phyloP scores from a whole-genome alignment of 345 rosid species.

The Balakata baccata region DNA sequence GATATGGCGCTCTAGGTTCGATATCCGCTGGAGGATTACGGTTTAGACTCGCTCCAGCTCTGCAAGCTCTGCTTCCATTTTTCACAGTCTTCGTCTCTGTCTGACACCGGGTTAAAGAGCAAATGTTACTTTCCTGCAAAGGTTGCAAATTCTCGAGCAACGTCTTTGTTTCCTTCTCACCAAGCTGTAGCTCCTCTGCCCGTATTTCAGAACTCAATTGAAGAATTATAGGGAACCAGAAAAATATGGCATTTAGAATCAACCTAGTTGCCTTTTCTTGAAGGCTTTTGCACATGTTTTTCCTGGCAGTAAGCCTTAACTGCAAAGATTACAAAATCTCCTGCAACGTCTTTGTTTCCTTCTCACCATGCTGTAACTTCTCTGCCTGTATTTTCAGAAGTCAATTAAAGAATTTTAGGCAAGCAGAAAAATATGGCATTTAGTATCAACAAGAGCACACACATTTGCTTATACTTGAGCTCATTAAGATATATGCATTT shows the following conservation, averaged over 20 bases:
- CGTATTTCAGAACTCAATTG: too few species aligned
- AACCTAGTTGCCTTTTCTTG: constrained; percentile 86
- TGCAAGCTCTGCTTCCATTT: too few species aligned
- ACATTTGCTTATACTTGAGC: constrained; percentile 75
- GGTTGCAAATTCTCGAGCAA: too few species aligned
- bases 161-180: too few species aligned
- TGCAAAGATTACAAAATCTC: constrained; percentile 79
- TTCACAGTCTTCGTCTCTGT: too few species aligned
- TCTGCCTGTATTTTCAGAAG: constrained; percentile 48
- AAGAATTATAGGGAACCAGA: too few species aligned
- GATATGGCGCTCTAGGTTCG: not conserved
- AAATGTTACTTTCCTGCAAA: too few species aligned
- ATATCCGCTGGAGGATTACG: too few species aligned
- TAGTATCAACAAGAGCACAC: constrained; percentile 11
- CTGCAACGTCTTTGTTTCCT: constrained; percentile 80
- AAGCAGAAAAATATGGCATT: not conserved
- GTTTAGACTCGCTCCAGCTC: too few species aligned
- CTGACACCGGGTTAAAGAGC: too few species aligned
- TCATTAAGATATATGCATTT: constrained; percentile 67
- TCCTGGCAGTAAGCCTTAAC: constrained; percentile 75
- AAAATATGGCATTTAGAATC: too few species aligned
- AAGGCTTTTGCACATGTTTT: constrained; percentile 59
- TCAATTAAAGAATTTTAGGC: not conserved
- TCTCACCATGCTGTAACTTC: constrained; percentile 87
- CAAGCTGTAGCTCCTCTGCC: too few species aligned